Evolutionary conservation across 148 eudicot species (phyloP).

Genomic region (Chenopodium album): DNA sequence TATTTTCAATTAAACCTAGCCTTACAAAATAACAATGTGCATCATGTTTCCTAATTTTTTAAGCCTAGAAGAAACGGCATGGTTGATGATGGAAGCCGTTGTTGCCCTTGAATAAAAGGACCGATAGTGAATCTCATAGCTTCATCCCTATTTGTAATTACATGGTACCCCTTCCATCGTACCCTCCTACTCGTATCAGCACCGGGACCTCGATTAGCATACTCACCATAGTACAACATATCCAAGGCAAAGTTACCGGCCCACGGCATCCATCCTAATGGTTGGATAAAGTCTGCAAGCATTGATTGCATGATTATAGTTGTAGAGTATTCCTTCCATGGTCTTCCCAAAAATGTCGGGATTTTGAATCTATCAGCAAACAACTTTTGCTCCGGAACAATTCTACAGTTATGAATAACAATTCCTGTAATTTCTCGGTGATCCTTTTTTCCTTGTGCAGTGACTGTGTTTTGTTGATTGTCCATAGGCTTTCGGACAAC

Average conservation of each 20-base stretch:
- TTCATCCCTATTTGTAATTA: conserved; percentile 35
- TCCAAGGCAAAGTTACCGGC: conserved; percentile 36
- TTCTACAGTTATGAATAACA: conserved; percentile 66
- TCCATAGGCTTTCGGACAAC: conserved; percentile 43
- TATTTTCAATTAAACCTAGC: not conserved
- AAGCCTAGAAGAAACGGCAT: conserved; percentile 37
- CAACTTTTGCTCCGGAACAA: conserved; percentile 54
- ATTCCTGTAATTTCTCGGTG: conserved; percentile 37
- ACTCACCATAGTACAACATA: conserved; percentile 50
- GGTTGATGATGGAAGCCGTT: conserved; percentile 43
- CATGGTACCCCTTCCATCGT: conserved; percentile 48
- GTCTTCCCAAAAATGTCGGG: conserved; percentile 55
- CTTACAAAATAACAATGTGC: not conserved
- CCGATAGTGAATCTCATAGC: conserved; percentile 43
- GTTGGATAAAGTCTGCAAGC: conserved; percentile 51
- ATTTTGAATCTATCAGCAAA: conserved; percentile 38
- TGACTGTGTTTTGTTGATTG: conserved; percentile 55
- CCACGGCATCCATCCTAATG: conserved; percentile 70
- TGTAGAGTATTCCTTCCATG: conserved; percentile 65
- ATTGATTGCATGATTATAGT: conserved; percentile 59
- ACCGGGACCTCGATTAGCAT: conserved; percentile 59
- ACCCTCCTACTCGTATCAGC: conserved; percentile 44
- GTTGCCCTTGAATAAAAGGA: conserved; percentile 40
- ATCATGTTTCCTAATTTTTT: conserved; percentile 7
- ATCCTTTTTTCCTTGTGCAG: conserved; percentile 63